A percentile compares a stretch with the other conserved stretches of the same genome.
Conservation (phyloP, 225 moss, liverwort and hornwort genomes). For the Polytrichum commune region DNA sequence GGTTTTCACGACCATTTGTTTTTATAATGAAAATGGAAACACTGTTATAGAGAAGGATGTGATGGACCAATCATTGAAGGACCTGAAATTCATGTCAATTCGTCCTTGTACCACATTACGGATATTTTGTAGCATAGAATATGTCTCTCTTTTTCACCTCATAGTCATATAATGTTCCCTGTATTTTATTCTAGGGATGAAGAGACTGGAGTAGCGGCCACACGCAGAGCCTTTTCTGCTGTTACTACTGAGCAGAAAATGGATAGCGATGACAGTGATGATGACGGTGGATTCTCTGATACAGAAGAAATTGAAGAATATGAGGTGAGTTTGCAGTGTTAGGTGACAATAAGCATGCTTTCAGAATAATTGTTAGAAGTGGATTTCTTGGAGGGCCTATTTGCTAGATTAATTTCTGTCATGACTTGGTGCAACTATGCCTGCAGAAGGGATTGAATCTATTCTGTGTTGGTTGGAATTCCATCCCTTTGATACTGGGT, state of each 20-base stretch:
- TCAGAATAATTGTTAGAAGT: background rate
- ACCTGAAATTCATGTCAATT: too few relatives aligned
- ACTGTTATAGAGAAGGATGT: too few relatives aligned
- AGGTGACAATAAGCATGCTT: background rate
- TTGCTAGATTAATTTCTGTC: background rate
- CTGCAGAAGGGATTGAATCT: too few relatives aligned
- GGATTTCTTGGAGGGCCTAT: background rate
- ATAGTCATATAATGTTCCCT: background rate
- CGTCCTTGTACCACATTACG: too few relatives aligned
- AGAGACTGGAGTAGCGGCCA: constrained; percentile 80
- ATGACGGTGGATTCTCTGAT: constrained; percentile 68
- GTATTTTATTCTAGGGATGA: constrained; percentile 58
- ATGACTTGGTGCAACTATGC: too few relatives aligned
- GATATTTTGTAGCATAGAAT: too few relatives aligned
- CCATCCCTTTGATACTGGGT: too few relatives aligned
- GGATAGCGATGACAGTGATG: constrained; percentile 74
- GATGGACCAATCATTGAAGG: too few relatives aligned
- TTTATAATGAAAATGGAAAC: too few relatives aligned
- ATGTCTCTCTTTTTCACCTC: too few relatives aligned
- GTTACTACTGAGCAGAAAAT: constrained; percentile 34
- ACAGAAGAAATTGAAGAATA: constrained; percentile 63
- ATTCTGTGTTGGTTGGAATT: too few relatives aligned
- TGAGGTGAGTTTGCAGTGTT: constrained; percentile 26
- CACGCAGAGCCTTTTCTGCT: constrained; percentile 71
- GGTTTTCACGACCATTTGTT: too few relatives aligned